Evolutionary conservation across 208 protist genomes (phyloP).

Genomic region (Trypanosoma theileri): DNA sequence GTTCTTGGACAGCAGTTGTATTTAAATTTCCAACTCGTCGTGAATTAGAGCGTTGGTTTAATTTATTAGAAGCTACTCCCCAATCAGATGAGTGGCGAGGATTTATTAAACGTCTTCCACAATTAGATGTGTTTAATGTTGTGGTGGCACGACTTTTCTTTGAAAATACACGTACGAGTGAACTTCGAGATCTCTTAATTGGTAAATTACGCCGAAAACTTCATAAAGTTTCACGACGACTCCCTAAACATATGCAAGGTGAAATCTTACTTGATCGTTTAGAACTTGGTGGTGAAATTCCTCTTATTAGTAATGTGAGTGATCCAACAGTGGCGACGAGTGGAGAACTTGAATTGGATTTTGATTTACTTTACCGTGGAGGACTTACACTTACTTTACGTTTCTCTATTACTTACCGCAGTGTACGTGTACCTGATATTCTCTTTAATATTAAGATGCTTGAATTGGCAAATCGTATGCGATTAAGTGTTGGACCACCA

Average conservation of each 20-base stretch:
- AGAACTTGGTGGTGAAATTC: slow-evolving; percentile 75
- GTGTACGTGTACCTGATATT: slow-evolving; percentile 66
- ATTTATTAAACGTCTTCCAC: slow-evolving; percentile 64
- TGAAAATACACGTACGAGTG: slow-evolving; percentile 69
- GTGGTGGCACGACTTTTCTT: slow-evolving; percentile 82
- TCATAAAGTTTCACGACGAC: slow-evolving; percentile 48
- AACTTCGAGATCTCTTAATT: slow-evolving; percentile 58
- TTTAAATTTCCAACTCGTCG: slow-evolving; percentile 80
- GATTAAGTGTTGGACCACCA: slow-evolving; percentile 66
- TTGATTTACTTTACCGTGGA: slow-evolving; percentile 84
- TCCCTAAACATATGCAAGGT: slow-evolving; percentile 64
- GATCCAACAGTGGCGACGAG: slow-evolving; percentile 42
- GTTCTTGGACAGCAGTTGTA: slow-evolving; percentile 45
- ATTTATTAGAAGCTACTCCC: slow-evolving; percentile 58
- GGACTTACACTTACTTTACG: slow-evolving; percentile 67
- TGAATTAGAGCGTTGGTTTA: slow-evolving; percentile 84
- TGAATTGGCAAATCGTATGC: slow-evolving; percentile 73
- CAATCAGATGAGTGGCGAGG: slow-evolving; percentile 67
- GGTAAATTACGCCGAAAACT: slow-evolving; percentile 75
- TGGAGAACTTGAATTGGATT: slow-evolving; percentile 81
- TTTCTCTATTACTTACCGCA: slow-evolving; percentile 65
- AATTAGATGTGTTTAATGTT: slow-evolving; percentile 74
- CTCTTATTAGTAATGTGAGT: slow-evolving; percentile 68
- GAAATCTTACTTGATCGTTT: slow-evolving; percentile 63
- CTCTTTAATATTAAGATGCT: slow-evolving; percentile 77